phyloP scores from a whole-genome alignment of 2,329 filamentous ascomycete species.

The Fusarium tricinctum region DNA sequence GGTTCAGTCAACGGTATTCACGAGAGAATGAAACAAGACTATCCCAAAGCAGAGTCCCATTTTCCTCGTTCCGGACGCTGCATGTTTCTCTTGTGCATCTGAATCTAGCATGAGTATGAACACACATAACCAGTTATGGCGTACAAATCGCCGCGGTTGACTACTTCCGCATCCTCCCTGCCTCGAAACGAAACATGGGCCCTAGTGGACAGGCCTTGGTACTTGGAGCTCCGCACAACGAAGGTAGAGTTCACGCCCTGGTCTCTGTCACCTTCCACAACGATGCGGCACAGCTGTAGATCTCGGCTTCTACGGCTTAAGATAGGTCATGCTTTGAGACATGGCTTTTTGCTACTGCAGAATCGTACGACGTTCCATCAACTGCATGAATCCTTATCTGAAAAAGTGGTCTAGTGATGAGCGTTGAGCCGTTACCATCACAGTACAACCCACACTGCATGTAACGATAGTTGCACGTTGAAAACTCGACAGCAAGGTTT shows the following conservation, averaged over 20 bases:
- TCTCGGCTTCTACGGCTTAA: conserved; percentile 17
- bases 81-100: conserved; percentile 16
- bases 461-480: conserved; percentile 3
- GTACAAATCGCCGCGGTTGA: conserved; percentile 19
- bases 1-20: conserved; percentile 17
- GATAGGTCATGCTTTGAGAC: conserved; percentile 32
- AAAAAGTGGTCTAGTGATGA: conserved; percentile 9
- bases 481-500: conserved; percentile 1
- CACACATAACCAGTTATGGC: conserved; percentile 4
- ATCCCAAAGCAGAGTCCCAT: conserved; percentile 18
- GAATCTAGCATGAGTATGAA: neutral
- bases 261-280: conserved; percentile 23
- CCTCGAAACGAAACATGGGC: conserved; percentile 14
- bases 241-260: conserved; percentile 16
- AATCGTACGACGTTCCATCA: conserved; percentile 40
- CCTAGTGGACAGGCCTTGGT: conserved; percentile 19
- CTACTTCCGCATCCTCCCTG: conserved; percentile 16
- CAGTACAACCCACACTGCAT: conserved; percentile 31
- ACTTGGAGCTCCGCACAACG: conserved; percentile 33
- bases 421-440: conserved; percentile 20
- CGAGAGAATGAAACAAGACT: conserved; percentile 32
- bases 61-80: conserved; percentile 14
- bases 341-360: conserved; percentile 38
- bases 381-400: conserved; percentile 19
- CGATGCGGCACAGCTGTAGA: conserved; percentile 30